phyloP scores from a whole-genome alignment of 1,139 yeast species.

The Meyerozyma carpophila region DNA sequence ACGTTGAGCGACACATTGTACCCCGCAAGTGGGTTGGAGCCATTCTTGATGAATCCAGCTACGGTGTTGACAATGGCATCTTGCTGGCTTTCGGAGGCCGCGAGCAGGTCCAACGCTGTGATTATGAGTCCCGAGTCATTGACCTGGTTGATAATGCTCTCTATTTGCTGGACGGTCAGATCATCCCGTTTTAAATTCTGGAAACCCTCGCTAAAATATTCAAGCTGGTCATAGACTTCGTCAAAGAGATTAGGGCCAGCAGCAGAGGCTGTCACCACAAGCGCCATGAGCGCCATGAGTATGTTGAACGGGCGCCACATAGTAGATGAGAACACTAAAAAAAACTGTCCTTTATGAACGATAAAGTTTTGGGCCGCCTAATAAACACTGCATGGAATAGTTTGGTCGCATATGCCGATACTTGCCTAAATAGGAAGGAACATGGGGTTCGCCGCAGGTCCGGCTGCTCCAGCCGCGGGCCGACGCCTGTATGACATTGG shows the following conservation, averaged over 20 bases:
- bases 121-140: conserved; percentile 26
- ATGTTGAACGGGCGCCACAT: neutral
- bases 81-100: conserved; percentile 17
- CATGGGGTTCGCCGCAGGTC: neutral
- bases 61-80: conserved; percentile 18
- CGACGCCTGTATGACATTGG: no score
- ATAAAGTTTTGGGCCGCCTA: neutral
- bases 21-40: conserved; percentile 6
- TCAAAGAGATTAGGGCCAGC: neutral
- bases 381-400: neutral
- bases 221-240: neutral
- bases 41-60: conserved; percentile 4
- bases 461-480: no score
- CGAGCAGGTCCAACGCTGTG: conserved; percentile 25
- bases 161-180: neutral
- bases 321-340: neutral
- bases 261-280: neutral
- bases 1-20: conserved; percentile 19
- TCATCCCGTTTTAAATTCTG: neutral
- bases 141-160: conserved; percentile 14
- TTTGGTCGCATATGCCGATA: neutral
- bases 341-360: neutral
- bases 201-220: neutral
- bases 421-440: neutral
- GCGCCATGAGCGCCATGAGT: neutral